Evolutionary conservation across 2,329 filamentous ascomycete genomes (phyloP).

Genomic region (Fusarium cyanostomum): DNA sequence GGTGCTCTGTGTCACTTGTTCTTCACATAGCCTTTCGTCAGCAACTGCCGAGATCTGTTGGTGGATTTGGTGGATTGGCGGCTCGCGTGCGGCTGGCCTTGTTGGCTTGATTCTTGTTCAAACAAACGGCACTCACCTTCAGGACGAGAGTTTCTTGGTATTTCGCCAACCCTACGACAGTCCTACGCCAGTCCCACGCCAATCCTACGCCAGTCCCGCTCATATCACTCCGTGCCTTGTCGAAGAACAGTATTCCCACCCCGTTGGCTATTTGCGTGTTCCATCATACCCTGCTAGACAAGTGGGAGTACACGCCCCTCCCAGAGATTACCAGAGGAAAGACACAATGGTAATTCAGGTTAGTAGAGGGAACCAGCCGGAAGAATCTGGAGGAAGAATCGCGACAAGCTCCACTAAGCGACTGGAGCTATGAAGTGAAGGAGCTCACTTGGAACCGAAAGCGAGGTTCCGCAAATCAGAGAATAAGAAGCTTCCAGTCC

Average conservation of each 20-base stretch:
- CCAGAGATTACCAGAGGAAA: background rate
- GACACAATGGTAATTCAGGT: background rate
- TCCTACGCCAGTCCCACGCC: background rate
- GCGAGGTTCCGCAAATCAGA: background rate
- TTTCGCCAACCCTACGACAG: background rate
- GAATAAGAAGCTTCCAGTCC: background rate
- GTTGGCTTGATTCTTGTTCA: background rate
- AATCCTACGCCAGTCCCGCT: background rate
- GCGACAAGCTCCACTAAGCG: background rate
- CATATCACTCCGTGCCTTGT: background rate
- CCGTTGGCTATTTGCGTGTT: conserved; percentile 10
- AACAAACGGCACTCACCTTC: conserved; percentile 3
- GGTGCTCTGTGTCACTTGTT: background rate
- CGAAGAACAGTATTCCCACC: conserved; percentile 12
- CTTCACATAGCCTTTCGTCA: conserved; percentile 22
- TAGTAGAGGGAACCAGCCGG: background rate
- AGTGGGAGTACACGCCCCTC: conserved; percentile 10
- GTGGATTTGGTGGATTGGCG: conserved; percentile 9
- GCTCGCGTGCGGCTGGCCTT: background rate
- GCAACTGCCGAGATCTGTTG: conserved; percentile 21
- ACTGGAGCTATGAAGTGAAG: background rate
- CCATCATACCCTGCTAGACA: conserved; percentile 3
- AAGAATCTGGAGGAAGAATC: background rate
- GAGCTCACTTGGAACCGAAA: background rate
- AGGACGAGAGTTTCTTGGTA: conserved; percentile 1